Percentiles rank a stretch among this genome's conserved stretches.
phyloP scores from a whole-genome alignment of 2,329 filamentous ascomycete genomes.

The Sporothrix phasma region DNA sequence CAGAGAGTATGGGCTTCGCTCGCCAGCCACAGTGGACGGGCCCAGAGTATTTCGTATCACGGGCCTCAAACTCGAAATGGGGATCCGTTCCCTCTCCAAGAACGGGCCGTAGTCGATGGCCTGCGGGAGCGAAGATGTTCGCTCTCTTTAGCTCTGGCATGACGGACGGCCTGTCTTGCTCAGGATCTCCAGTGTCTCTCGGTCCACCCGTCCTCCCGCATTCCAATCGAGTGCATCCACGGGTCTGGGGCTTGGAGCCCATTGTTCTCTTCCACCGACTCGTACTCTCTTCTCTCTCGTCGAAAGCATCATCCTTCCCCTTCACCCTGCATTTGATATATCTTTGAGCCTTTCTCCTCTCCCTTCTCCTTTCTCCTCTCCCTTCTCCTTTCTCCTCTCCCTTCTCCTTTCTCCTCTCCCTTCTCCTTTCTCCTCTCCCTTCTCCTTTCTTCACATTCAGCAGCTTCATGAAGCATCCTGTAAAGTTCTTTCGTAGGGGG shows the following conservation, averaged over 20 bases:
- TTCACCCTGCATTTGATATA: not conserved
- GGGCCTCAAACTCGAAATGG: too few species aligned
- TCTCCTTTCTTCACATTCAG: not conserved
- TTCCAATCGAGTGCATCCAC: not conserved
- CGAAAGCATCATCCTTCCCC: not conserved
- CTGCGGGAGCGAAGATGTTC: not conserved
- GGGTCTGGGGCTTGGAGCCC: too few species aligned
- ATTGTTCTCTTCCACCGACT: not conserved
- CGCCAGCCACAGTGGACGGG: not conserved
- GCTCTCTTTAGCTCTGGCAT: not conserved
- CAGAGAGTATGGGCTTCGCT: not conserved
- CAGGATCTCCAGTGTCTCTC: not conserved
- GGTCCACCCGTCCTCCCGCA: not conserved
- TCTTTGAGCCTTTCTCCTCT: not conserved
- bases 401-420: not conserved
- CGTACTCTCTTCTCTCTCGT: not conserved
- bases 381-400: not conserved
- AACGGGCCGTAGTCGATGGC: not conserved
- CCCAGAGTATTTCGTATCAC: not conserved
- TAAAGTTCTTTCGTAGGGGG: too few species aligned
- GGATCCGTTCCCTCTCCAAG: not conserved
- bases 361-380: not conserved
- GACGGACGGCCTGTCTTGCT: not conserved
- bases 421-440: not conserved
- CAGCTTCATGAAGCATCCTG: too few species aligned